Base-by-base conservation (phyloP, 2,329 filamentous ascomycete species). In the Sporothrix pallida region DNA sequence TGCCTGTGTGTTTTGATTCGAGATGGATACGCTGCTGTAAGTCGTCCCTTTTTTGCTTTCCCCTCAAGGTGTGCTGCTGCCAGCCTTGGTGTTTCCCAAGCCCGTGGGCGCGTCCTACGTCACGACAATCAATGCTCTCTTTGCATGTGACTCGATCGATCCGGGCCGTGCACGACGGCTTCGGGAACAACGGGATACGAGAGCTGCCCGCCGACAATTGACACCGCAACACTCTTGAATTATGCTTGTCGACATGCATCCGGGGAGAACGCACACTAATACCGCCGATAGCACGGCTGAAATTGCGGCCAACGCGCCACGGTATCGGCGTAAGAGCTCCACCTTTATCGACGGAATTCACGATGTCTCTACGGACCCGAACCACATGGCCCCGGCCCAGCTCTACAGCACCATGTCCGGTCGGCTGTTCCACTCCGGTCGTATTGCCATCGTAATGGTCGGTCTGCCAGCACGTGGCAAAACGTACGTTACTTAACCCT, bases 401-500 rank as follows among this genome's bases (percentile, higher is more conserved):
- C 88, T 99, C 63, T 99, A 99, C 85, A 98, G 94, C 82, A 99
- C 96, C 71, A 97, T 98, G 88, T 98, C 95, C 67, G 96, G 96
- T 68, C 90, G 96, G 58, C 90, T 99, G 44, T 99, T 99, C 81
- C 96, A 99, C 83, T 98, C 96, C 26, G 96, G 96, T 67, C 91
- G 95, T 74, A 99, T 99, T 81, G 95, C 95, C 67, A 98, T 99
- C 78, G 95, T 96, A 77, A 98, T 97, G 81, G 96, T 98, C 77
- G 96, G 96, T 31, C 89, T 98, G 44, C 96, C 96, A 58, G 96
- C 96, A 54, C 91, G 96, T 79, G 96, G 96, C 75, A 99, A 99
- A 84, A 99, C 96, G 88, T 94, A 83, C 81, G 91, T 85, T 63
- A 7, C 62, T 46, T 9, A 5, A 15, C 13, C n/a, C 37, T 6